These are phyloP conservation scores for Paraconiothyrium sp. DNA, from an alignment of 2,329 filamentous ascomycete species.

Conservation along the genomic window DNA sequence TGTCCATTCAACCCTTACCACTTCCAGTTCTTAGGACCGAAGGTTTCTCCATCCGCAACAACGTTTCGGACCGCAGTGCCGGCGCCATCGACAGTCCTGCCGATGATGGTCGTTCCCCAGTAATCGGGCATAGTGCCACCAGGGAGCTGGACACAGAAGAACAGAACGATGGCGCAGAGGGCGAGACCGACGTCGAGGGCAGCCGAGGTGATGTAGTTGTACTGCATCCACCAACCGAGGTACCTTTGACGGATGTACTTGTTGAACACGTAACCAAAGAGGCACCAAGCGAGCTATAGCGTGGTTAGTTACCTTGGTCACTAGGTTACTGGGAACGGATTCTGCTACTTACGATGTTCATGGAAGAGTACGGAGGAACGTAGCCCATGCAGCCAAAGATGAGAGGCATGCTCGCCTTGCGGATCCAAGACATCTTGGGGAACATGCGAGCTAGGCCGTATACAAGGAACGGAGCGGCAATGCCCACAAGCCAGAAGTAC, in stretches of 20 bases:
- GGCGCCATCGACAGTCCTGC: constrained; percentile 28
- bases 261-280: constrained; percentile 38
- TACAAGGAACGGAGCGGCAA: constrained; percentile 62
- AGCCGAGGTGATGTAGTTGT: constrained; percentile 37
- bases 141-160: constrained; percentile 24
- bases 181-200: constrained; percentile 38
- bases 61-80: constrained; percentile 27
- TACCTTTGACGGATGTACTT: constrained; percentile 31
- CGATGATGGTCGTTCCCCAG: constrained; percentile 28
- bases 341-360: constrained; percentile 5
- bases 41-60: constrained; percentile 27
- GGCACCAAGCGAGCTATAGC: constrained; percentile 28
- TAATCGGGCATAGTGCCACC: constrained; percentile 1
- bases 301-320: neutral
- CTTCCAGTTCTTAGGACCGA: constrained; percentile 31
- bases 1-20: neutral
- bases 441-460: constrained; percentile 57
- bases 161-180: constrained; percentile 36
- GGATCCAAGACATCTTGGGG: constrained; percentile 59
- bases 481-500: constrained; percentile 67
- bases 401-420: constrained; percentile 68
- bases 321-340: neutral
- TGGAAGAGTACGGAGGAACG: constrained; percentile 8
- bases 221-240: constrained; percentile 36
- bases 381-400: constrained; percentile 65